phyloP scores from a whole-genome alignment of 1,284 basidiomycete genomes.

The Moesziomyces parantarcticus region DNA sequence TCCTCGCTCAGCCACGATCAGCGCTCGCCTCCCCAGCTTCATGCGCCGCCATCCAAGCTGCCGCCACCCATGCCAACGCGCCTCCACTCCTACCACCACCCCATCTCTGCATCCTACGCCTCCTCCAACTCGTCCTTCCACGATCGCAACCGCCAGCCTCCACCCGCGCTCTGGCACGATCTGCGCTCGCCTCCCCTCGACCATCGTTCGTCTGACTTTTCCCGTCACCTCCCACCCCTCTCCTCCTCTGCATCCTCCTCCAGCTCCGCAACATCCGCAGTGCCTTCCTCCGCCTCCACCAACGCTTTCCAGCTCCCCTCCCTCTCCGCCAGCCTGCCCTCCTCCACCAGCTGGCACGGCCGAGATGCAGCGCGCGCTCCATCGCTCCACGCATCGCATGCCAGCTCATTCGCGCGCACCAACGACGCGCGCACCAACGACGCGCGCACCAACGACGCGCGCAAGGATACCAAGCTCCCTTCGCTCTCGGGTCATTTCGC shows the following conservation, averaged over 20 bases:
- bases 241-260: constrained; percentile 8
- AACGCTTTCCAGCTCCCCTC: constrained; percentile 37
- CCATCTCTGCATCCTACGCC: constrained; percentile 41
- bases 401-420: constrained; percentile 11
- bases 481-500: constrained; percentile 22
- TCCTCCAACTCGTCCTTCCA: constrained; percentile 17
- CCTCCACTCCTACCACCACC: constrained; percentile 44
- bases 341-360: constrained; percentile 33
- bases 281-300: background rate
- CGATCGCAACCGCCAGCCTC: constrained; percentile 25
- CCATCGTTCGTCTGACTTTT: constrained; percentile 31
- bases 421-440: constrained; percentile 12
- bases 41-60: constrained; percentile 7
- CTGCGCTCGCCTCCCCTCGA: constrained; percentile 35
- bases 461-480: constrained; percentile 17
- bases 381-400: constrained; percentile 1
- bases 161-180: constrained; percentile 29
- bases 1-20: constrained; percentile 14
- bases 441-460: constrained; percentile 4
- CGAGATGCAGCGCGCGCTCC: constrained; percentile 6
- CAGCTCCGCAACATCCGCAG: constrained; percentile 11
- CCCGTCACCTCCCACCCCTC: constrained; percentile 35
- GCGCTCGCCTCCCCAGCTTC: constrained; percentile 21
- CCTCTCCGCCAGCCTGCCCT: constrained; percentile 34
- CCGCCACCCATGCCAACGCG: constrained; percentile 37